Evolutionary conservation across 148 eudicot species (phyloP).

Genomic region (Rhododendron griersonianum): DNA sequence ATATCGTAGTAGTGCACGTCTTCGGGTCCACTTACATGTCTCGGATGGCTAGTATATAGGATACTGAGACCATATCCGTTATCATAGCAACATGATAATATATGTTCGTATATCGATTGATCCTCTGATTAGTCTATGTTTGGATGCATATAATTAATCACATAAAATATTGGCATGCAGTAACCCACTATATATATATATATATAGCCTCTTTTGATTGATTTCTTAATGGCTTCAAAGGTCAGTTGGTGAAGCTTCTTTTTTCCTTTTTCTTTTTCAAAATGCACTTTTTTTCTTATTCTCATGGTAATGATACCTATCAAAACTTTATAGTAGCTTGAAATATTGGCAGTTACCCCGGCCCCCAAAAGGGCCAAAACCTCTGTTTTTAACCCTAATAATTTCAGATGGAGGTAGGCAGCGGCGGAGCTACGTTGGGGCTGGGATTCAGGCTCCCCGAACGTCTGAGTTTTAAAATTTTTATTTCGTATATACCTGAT

Average conservation of each 20-base stretch:
- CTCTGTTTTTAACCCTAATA: background rate
- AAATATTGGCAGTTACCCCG: too few relatives aligned
- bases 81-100: too few relatives aligned
- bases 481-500: too few relatives aligned
- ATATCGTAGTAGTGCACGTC: too few relatives aligned
- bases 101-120: too few relatives aligned
- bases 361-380: too few relatives aligned
- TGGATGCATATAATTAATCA: background rate
- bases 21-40: background rate
- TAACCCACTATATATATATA: background rate
- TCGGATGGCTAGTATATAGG: background rate
- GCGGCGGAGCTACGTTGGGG: too few relatives aligned
- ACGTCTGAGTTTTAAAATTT: too few relatives aligned
- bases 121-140: background rate
- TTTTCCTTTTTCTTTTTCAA: background rate
- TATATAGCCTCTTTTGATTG: background rate
- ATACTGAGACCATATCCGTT: too few relatives aligned
- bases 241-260: background rate
- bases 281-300: background rate
- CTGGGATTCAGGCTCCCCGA: rapidly evolving
- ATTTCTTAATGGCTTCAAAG: background rate
- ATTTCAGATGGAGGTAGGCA: background rate
- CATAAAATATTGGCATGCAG: background rate
- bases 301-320: background rate
- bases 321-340: background rate